These are phyloP conservation scores for Populus euphratica DNA, from an alignment of 345 rosid species.

Conservation along the genomic window DNA sequence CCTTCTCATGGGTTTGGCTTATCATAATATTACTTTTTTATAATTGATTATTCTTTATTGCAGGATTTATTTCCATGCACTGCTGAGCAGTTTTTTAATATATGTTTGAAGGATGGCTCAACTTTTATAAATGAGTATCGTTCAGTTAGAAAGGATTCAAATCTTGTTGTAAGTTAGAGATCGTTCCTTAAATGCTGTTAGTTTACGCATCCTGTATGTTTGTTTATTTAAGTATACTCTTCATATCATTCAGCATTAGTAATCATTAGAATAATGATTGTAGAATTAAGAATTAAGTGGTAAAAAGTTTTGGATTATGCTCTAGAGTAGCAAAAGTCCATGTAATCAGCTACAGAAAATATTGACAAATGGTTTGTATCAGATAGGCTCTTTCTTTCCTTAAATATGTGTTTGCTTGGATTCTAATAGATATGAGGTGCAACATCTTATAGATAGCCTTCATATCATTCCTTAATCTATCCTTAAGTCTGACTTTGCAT, in stretches of 20 bases:
- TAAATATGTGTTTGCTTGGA: not conserved
- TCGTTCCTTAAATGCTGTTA: not conserved
- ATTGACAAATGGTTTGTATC: too few relatives aligned
- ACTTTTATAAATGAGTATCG: slow-evolving; percentile 64
- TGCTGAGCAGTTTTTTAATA: slow-evolving; percentile 58
- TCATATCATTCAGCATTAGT: not conserved
- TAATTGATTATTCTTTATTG: slow-evolving; percentile 26
- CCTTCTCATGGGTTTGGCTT: slow-evolving; percentile 3
- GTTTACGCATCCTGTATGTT: not conserved
- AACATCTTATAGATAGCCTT: not conserved
- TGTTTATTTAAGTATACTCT: not conserved
- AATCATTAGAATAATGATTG: not conserved
- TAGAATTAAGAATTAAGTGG: not conserved
- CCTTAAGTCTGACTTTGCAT: too few relatives aligned
- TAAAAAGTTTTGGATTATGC: not conserved
- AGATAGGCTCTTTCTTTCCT: not conserved
- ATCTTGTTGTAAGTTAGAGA: slow-evolving; percentile 58
- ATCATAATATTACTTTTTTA: slow-evolving; percentile 8
- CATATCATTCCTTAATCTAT: too few relatives aligned
- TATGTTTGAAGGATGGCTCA: slow-evolving; percentile 67
- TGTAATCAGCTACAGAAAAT: not conserved
- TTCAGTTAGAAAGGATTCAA: slow-evolving; percentile 66
- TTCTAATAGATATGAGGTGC: not conserved
- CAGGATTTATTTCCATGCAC: slow-evolving; percentile 76
- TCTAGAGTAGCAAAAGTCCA: not conserved